Conservation (phyloP, 1,284 basidiomycete species). For the Naganishia sp. region DNA sequence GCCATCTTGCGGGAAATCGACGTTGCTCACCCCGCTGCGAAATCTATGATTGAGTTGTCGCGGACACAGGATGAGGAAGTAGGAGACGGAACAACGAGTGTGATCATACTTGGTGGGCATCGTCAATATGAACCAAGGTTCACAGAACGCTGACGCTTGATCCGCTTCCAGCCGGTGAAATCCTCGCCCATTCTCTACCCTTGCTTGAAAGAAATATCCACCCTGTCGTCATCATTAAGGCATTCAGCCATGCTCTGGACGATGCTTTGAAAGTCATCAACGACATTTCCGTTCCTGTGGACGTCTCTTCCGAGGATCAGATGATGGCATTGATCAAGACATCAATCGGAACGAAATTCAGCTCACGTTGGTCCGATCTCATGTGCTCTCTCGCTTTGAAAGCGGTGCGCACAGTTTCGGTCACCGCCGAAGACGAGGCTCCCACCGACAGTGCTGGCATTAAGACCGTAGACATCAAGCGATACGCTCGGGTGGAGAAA, state of each 20-base stretch:
- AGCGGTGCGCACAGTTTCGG: constrained; percentile 80
- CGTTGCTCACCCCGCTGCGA: constrained; percentile 95
- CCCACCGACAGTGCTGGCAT: constrained; percentile 45
- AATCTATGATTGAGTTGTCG: constrained; percentile 97
- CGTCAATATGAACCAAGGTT: too few species aligned
- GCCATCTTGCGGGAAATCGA: constrained; percentile 97
- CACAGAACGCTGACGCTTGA: too few species aligned
- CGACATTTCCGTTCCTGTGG: constrained; percentile 83
- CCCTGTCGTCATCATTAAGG: constrained; percentile 97
- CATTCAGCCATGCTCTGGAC: constrained; percentile 92
- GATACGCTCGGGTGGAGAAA: constrained; percentile 96
- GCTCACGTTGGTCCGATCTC: constrained; percentile 91
- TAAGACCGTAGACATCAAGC: constrained; percentile 94
- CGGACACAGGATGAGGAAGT: constrained; percentile 98
- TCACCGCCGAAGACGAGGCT: constrained; percentile 54
- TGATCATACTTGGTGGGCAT: constrained; percentile 85
- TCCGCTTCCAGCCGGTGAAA: constrained; percentile 77
- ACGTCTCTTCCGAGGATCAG: constrained; percentile 79
- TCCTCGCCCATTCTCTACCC: constrained; percentile 90
- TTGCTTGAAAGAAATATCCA: constrained; percentile 95
- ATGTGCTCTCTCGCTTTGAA: constrained; percentile 95
- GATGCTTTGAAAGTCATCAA: constrained; percentile 87
- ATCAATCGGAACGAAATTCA: constrained; percentile 99
- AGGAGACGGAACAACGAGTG: constrained; percentile 95
- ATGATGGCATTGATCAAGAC: constrained; percentile 98